Conservation (phyloP, 352 stramenopile species). For the Phytophthora syringae region DNA sequence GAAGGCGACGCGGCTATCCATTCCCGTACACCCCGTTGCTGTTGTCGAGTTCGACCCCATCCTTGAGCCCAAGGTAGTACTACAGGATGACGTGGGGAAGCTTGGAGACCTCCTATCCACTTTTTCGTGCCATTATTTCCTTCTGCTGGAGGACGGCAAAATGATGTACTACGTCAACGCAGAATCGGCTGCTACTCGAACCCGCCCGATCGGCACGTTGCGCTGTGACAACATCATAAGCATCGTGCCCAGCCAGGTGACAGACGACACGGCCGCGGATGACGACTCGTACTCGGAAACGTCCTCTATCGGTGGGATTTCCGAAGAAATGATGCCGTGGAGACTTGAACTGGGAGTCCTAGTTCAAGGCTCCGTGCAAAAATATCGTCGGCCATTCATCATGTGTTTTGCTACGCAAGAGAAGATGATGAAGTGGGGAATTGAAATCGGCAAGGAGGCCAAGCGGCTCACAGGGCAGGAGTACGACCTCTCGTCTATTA, state of each 20-base stretch:
- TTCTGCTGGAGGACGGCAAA: conserved; percentile 83
- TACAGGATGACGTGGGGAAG: conserved; percentile 78
- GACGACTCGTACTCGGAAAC: conserved; percentile 16
- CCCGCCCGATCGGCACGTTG: conserved; percentile 76
- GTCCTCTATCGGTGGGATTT: conserved; percentile 31
- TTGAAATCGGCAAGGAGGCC: conserved; percentile 74
- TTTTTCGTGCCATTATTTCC: conserved; percentile 71
- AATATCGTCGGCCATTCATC: conserved; percentile 81
- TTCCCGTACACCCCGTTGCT: conserved; percentile 81
- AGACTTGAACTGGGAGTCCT: conserved; percentile 76
- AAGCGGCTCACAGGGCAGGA: conserved; percentile 84
- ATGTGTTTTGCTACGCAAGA: conserved; percentile 82
- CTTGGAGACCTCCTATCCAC: conserved; percentile 75
- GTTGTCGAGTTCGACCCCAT: conserved; percentile 78
- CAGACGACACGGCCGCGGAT: conserved; percentile 28
- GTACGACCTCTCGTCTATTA: conserved; percentile 82
- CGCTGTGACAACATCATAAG: conserved; percentile 85
- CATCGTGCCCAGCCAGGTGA: conserved; percentile 75
- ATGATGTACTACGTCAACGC: conserved; percentile 80
- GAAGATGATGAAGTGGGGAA: conserved; percentile 90
- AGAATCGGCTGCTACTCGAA: conserved; percentile 58
- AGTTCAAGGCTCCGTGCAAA: conserved; percentile 55
- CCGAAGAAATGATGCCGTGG: conserved; percentile 75
- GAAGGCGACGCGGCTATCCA: conserved; percentile 63
- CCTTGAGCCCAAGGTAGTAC: conserved; percentile 71